These are phyloP conservation scores for Penicillium polonicum DNA, from an alignment of 2,329 filamentous ascomycete species.

Conservation along the genomic window DNA sequence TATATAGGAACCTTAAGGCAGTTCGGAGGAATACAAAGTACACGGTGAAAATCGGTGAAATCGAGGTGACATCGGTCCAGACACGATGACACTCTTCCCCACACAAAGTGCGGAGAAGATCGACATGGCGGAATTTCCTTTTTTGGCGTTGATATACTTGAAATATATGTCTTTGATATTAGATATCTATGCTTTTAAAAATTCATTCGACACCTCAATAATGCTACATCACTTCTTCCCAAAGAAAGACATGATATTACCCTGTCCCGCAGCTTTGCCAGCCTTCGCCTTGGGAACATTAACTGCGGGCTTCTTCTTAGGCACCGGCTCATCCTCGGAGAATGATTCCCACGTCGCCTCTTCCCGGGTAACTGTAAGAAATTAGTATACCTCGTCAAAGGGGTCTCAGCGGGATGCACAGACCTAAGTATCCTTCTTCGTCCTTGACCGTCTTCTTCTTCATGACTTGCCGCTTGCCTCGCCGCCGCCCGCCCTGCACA, in stretches of 20 bases:
- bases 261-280: constrained; percentile 55
- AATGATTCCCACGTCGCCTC: constrained; percentile 88
- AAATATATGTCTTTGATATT: neutral
- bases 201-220: neutral
- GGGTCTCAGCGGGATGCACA: neutral
- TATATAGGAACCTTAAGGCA: neutral
- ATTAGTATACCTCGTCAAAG: constrained; percentile 9
- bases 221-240: constrained; percentile 63
- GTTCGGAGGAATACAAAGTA: constrained; percentile 13
- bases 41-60: neutral
- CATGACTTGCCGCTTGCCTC: constrained; percentile 76
- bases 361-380: constrained; percentile 72
- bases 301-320: constrained; percentile 49
- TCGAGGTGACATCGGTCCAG: constrained; percentile 22
- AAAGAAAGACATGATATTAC: constrained; percentile 92
- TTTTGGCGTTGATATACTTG: neutral
- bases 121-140: constrained; percentile 6
- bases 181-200: neutral
- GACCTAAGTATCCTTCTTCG: constrained; percentile 84
- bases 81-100: constrained; percentile 18
- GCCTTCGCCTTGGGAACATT: constrained; percentile 53
- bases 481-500: constrained; percentile 63
- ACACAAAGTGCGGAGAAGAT: constrained; percentile 25
- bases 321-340: constrained; percentile 75
- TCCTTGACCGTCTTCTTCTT: constrained; percentile 86